These are phyloP conservation scores for Xylaria sp. DNA, from an alignment of 2,329 filamentous ascomycete species.

Conservation along the genomic window DNA sequence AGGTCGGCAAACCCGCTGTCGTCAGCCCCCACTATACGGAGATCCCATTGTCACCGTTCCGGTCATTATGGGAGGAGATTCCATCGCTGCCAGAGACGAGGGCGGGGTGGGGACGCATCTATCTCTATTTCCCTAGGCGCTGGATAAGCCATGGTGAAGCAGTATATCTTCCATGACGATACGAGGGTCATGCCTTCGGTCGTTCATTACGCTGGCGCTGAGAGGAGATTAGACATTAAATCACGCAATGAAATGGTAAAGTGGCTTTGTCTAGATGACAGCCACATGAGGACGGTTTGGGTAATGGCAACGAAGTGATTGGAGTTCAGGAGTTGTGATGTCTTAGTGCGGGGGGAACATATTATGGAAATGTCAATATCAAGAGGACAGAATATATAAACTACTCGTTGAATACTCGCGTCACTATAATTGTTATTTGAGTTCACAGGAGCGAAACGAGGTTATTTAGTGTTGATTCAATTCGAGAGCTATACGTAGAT, in stretches of 20 bases:
- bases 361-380: neutral
- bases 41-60: constrained; percentile 48
- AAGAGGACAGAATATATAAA: constrained; percentile 9
- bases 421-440: neutral
- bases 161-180: constrained; percentile 8
- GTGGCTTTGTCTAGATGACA: constrained; percentile 48
- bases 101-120: constrained; percentile 35
- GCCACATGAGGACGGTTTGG: constrained; percentile 26
- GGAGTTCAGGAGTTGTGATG: constrained; percentile 26
- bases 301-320: constrained; percentile 20
- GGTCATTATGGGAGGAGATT: constrained; percentile 40
- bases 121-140: constrained; percentile 37
- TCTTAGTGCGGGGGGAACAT: constrained; percentile 1
- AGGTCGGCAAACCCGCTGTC: constrained; percentile 34
- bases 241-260: constrained; percentile 25
- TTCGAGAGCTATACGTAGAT: neutral
- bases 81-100: constrained; percentile 31
- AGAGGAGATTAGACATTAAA: constrained; percentile 15
- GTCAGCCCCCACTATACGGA: constrained; percentile 43
- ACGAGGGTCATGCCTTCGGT: constrained; percentile 1
- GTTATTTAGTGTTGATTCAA: neutral
- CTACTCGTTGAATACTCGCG: neutral
- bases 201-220: constrained; percentile 13
- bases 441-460: neutral
- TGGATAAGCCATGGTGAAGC: constrained; percentile 28